phyloP scores from a whole-genome alignment of 768 basidiomycete species.

The Suillus occidentalis region DNA sequence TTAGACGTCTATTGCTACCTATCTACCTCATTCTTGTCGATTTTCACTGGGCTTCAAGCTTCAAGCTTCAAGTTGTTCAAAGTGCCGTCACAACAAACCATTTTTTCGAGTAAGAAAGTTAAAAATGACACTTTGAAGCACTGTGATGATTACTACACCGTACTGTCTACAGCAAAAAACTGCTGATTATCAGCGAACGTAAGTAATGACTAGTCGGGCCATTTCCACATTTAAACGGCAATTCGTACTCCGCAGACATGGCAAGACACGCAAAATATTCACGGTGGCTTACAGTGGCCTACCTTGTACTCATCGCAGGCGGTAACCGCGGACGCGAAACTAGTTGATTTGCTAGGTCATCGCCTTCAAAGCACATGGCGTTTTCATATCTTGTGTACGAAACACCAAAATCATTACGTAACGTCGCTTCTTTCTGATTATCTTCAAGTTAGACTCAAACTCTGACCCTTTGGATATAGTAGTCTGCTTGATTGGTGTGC shows the following conservation, averaged over 20 bases:
- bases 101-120: background rate
- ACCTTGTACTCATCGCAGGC: constrained; percentile 2
- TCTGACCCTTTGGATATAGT: too few species aligned
- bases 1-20: too few species aligned
- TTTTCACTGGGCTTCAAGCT: too few species aligned
- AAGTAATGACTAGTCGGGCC: too few species aligned
- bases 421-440: background rate
- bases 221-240: too few species aligned
- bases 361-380: too few species aligned
- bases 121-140: background rate
- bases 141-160: background rate
- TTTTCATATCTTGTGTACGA: too few species aligned
- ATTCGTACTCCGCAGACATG: background rate
- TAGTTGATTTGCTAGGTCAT: background rate
- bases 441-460: background rate
- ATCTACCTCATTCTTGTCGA: too few species aligned
- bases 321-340: background rate
- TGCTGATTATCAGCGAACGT: too few species aligned
- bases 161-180: too few species aligned
- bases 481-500: too few species aligned
- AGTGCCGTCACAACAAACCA: constrained; percentile 1
- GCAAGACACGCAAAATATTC: background rate
- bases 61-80: too few species aligned
- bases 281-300: background rate
- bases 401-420: background rate